Evolutionary conservation across 805 yeast genomes (phyloP).

Genomic region (Nakazawaea ambrosiae): DNA sequence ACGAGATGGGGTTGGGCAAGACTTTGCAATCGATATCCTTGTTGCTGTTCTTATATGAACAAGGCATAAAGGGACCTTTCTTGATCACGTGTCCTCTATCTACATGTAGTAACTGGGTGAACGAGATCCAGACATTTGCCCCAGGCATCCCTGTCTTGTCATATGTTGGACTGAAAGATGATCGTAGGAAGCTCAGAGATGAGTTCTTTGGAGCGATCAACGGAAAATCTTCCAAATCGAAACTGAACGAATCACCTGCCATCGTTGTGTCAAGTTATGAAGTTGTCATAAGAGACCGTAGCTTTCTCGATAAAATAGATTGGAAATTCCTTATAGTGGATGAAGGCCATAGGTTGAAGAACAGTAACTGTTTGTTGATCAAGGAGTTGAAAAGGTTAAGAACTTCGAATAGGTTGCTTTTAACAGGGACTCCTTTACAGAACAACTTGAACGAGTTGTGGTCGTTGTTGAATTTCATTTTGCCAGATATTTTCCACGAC

Average conservation of each 20-base stretch:
- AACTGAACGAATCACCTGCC: slow-evolving; percentile 25
- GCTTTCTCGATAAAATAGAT: slow-evolving; percentile 37
- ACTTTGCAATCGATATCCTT: slow-evolving; percentile 85
- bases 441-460: slow-evolving; percentile 86
- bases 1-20: slow-evolving; percentile 97
- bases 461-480: slow-evolving; percentile 83
- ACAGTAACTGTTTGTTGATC: slow-evolving; percentile 71
- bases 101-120: slow-evolving; percentile 79
- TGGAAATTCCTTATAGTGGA: slow-evolving; percentile 91
- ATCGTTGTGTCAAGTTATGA: slow-evolving; percentile 82
- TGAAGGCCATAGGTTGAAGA: slow-evolving; percentile 92
- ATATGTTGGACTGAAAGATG: slow-evolving; percentile 58
- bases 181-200: slow-evolving; percentile 40
- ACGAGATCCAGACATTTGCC: slow-evolving; percentile 66
- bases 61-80: slow-evolving; percentile 74
- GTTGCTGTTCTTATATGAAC: slow-evolving; percentile 66
- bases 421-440: slow-evolving; percentile 97
- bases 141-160: slow-evolving; percentile 58
- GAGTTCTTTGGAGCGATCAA: slow-evolving; percentile 13
- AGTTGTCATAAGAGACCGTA: slow-evolving; percentile 62
- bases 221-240: slow-evolving; percentile 6
- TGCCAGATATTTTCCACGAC: slow-evolving; percentile 92
- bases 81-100: slow-evolving; percentile 76
- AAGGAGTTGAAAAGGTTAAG: slow-evolving; percentile 60
- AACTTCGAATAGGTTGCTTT: slow-evolving; percentile 64